Base-by-base conservation (phyloP, 2,329 filamentous ascomycete species). In the Scedosporium minutisporum region DNA sequence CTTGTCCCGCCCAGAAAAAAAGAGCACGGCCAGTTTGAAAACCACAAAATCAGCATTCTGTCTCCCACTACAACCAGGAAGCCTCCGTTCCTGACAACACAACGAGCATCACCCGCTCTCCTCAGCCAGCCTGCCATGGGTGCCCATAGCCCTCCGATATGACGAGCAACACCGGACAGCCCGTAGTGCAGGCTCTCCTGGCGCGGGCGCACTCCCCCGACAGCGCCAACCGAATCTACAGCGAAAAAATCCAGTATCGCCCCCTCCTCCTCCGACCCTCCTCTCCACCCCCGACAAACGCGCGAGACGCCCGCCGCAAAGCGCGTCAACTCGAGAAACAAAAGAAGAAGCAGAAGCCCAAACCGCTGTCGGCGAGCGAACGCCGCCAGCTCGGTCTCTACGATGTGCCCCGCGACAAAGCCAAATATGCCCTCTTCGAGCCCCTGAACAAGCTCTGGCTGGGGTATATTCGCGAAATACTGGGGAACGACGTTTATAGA, bases 201-300 rank as follows among this genome's bases (percentile, higher is more conserved):
- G 76, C 82, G 5, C 87, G 90, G 69, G 91, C 91, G 9, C 91
- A 96, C 75, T 88, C 90, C 2, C 87, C 91, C 27, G 82, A 88
- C 66, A 87, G 83, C 63, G 85, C 87, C 62, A 77, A 79, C 41
- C 82, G 86, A 62, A 90, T 96, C 74, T 93, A 89, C 79, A 80
- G 82, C 65, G 90, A 96, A 66, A 92, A 92, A 74, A 85, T 96
- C 72, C 86, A 91, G 69, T 87, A 91, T 71, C 91, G 91, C 57
- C 87, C 91, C 0, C 85, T 97, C 63, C 85, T 88, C 69, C 84
- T 97, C 3, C 86, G 88, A 51, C 87, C 91, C 6, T 88, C 87
- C 23, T 91, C 89, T 0, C 89, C 91, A 1, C 79, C 81, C 0
- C 73, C 85, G 69, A 67, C 81, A 70, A 83, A 85, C 68, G 82